These are phyloP conservation scores for Microcyclospora pomicola DNA, from an alignment of 2,329 filamentous ascomycete species.

Conservation along the genomic window DNA sequence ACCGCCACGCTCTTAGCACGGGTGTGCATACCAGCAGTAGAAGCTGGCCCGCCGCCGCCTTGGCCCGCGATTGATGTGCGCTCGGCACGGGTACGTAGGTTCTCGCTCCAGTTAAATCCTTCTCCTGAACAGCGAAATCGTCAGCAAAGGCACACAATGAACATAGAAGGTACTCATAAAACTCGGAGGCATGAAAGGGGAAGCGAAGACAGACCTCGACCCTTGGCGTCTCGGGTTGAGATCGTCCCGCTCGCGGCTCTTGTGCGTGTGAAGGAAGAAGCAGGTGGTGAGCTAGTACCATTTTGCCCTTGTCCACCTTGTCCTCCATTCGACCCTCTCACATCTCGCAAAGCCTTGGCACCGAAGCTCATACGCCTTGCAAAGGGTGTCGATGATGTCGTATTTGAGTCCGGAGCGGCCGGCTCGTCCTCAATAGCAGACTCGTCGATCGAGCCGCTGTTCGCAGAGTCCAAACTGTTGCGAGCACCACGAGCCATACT, in stretches of 20 bases:
- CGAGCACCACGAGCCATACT: conserved; percentile 30
- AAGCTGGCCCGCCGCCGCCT: conserved; percentile 1
- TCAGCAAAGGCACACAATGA: conserved; percentile 29
- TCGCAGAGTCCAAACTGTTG: conserved; percentile 30
- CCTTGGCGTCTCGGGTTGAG: conserved; percentile 40
- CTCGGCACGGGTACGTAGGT: conserved; percentile 82
- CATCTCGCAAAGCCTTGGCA: conserved; percentile 59
- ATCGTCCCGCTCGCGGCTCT: conserved; percentile 27
- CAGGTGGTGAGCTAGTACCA: conserved; percentile 23
- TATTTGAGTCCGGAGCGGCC: conserved; percentile 20
- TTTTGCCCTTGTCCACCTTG: conserved; percentile 29
- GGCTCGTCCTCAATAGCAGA: conserved; percentile 44
- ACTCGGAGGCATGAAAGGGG: conserved; percentile 6
- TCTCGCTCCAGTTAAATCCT: conserved; percentile 95
- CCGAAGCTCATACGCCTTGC: conserved; percentile 82
- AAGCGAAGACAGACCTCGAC: conserved; percentile 42
- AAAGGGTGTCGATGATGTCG: conserved; percentile 50
- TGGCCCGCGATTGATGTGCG: conserved; percentile 44
- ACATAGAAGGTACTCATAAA: conserved; percentile 26
- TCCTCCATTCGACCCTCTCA: conserved; percentile 38
- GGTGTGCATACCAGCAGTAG: conserved; percentile 35
- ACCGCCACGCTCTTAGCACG: conserved; percentile 54
- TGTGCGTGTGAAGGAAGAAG: conserved; percentile 11
- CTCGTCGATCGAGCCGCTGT: conserved; percentile 32
- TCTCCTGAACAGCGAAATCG: conserved; percentile 53